A percentile compares a stretch with the other conserved stretches of the same genome.
Evolutionary conservation across 1,139 yeast genomes (phyloP).

Genomic region (Candida sojae): DNA sequence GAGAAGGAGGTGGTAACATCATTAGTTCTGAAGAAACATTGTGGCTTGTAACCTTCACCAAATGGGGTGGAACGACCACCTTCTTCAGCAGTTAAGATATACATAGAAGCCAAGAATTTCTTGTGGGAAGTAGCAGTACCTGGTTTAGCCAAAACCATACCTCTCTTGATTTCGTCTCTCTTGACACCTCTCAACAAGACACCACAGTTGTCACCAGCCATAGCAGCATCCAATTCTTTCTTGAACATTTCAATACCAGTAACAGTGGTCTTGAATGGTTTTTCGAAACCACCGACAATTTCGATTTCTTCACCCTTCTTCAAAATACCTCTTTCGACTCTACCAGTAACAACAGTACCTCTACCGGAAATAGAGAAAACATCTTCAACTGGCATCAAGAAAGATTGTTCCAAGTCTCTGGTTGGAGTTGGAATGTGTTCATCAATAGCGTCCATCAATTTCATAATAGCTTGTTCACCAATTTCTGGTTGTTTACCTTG

Average conservation of each 20-base stretch:
- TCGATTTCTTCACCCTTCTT: conserved; percentile 99
- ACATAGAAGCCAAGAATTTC: conserved; percentile 90
- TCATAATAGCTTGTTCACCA: conserved; percentile 82
- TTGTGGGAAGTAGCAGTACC: conserved; percentile 91
- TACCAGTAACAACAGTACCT: conserved; percentile 99
- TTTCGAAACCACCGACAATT: conserved; percentile 87
- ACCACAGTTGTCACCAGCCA: conserved; percentile 99
- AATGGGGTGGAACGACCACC: conserved; percentile 99
- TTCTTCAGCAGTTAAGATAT: conserved; percentile 92
- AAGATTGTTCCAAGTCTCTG: conserved; percentile 95
- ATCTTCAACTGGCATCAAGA: conserved; percentile 96
- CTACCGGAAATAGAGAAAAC: conserved; percentile 98
- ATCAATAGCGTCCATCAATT: conserved; percentile 90
- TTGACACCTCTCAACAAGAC: conserved; percentile 95
- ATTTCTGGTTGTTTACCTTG: conserved; percentile 89
- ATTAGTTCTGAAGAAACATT: conserved; percentile 93
- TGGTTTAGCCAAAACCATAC: conserved; percentile 96
- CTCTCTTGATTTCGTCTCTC: conserved; percentile 96
- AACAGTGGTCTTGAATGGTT: conserved; percentile 89
- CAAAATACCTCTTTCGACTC: conserved; percentile 96
- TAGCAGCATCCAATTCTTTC: conserved; percentile 95
- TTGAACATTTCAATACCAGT: conserved; percentile 99
- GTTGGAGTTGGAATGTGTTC: conserved; percentile 93
- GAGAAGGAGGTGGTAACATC: conserved; percentile 90
- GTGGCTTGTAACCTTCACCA: conserved; percentile 97